Conservation (phyloP, 495 filamentous ascomycete species). For the Penicillium silybi region DNA sequence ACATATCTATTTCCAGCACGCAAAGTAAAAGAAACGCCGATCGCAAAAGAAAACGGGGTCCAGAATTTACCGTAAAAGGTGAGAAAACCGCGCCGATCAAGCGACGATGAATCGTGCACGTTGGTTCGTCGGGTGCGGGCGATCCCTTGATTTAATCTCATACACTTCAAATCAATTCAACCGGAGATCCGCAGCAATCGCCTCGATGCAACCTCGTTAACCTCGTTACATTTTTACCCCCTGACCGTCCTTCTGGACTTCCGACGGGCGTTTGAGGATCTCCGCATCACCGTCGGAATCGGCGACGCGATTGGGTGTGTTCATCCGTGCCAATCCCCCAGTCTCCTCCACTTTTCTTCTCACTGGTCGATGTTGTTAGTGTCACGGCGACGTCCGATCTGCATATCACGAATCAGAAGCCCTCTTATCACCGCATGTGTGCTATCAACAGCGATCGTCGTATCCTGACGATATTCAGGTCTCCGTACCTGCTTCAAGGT, state of each 20-base stretch:
- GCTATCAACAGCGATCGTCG: constrained; percentile 15
- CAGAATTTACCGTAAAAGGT: constrained; percentile 1
- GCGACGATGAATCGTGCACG: background rate
- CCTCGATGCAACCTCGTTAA: constrained; percentile 23
- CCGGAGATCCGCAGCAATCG: constrained; percentile 19
- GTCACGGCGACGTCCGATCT: constrained; percentile 23
- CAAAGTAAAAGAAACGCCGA: background rate
- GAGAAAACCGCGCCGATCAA: background rate
- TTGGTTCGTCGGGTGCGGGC: background rate
- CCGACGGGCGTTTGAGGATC: constrained; percentile 7
- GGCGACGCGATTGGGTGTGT: background rate
- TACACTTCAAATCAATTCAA: constrained; percentile 1
- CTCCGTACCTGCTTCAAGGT: background rate
- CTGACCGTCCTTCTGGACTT: background rate
- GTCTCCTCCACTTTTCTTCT: background rate
- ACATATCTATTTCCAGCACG: background rate
- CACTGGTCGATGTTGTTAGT: background rate
- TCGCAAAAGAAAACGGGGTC: background rate
- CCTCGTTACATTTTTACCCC: too few relatives aligned
- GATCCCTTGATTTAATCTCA: constrained; percentile 21
- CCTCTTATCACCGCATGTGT: constrained; percentile 34
- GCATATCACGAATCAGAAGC: constrained; percentile 29
- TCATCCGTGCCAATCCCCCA: background rate
- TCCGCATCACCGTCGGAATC: background rate
- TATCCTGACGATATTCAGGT: constrained; percentile 4